Base-by-base conservation (phyloP, 805 yeast genomes). In the Isabelozyma gotoi region DNA sequence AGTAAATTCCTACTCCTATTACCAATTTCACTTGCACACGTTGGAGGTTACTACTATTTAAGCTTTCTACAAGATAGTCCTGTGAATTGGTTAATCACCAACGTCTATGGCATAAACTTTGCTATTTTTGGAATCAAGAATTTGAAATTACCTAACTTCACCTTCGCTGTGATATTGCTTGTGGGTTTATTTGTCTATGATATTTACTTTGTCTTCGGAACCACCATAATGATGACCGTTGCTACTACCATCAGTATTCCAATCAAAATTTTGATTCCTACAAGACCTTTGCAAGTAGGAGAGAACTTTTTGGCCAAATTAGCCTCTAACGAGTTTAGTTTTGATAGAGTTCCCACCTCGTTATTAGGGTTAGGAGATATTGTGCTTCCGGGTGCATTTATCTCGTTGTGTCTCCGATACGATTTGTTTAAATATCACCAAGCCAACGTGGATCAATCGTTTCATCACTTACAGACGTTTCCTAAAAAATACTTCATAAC, bases 331-430 rank as follows among this genome's bases (percentile, higher is more conserved):
- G 29, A 24, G 12, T 24, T 24, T 24, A 24, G 12, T n/a, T 4
- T 24, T n/a, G 12, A 24, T 24, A 24, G 12, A 24, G 12, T n/a
- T 10, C 29, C 29, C 8, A 24, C 29, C 3, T 24, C 29, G 3
- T 19, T 82, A 39, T 60, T 84, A 7, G 90, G 89, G 1, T 62
- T 83, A 4, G 89, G 89, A 5, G 90, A 84, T 56, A 73, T 85
- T 41, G 78, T 78, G 2, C 60, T 82, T 11, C 88, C 90, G 0
- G 85, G 84, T 0, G 41, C 68, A 14, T 73, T 80, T 43, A 64
- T 79, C 10, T 62, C 83, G 2, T 60, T 82, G 34, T 76, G 82
- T 52, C 63, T 80, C 32, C 68, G 84, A 44, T 82, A 65, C 55
- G 89, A 84, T 59, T 63, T 65, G 55, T 73, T 73, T 53, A 59